Percentiles rank a stretch among this genome's conserved stretches.
These are phyloP conservation scores for Hanseniaspora hatyaiensis DNA, from an alignment of 805 yeast species.

Conservation along the genomic window DNA sequence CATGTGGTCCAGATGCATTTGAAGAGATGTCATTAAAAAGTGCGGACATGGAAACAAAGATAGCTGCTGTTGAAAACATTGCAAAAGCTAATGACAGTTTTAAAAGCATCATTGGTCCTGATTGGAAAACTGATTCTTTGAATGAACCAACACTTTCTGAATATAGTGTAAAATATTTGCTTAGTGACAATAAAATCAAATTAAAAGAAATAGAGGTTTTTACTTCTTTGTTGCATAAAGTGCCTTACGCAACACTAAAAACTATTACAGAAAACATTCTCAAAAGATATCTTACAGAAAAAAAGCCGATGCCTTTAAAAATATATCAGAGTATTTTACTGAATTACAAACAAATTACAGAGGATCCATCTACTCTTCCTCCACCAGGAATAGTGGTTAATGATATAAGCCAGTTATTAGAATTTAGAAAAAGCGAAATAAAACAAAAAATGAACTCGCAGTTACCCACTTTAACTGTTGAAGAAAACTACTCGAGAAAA, in stretches of 20 bases:
- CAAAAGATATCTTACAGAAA: too few relatives aligned
- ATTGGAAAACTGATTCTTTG: too few relatives aligned
- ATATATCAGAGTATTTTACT: neutral
- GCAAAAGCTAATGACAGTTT: too few relatives aligned
- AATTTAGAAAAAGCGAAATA: conserved; percentile 1
- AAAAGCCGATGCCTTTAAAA: neutral
- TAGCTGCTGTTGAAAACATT: too few relatives aligned
- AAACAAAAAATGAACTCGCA: neutral
- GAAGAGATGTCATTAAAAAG: too few relatives aligned
- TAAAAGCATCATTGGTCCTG: too few relatives aligned
- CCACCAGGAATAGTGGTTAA: neutral
- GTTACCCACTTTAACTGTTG: neutral
- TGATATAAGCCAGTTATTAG: conserved; percentile 2
- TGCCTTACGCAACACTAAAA: conserved; percentile 5
- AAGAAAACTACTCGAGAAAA: neutral
- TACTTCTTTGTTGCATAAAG: neutral
- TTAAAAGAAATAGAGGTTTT: neutral
- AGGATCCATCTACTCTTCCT: neutral
- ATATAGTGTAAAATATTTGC: neutral
- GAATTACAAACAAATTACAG: conserved; percentile 5
- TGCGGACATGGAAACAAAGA: too few relatives aligned
- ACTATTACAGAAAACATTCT: neutral
- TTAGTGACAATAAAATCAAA: neutral
- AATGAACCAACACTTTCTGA: too few relatives aligned
- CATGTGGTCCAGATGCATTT: too few relatives aligned